Percentiles rank a stretch among this genome's conserved stretches.
Conservation (phyloP, 2,329 filamentous ascomycete genomes). For the Neonectria magnoliae region DNA sequence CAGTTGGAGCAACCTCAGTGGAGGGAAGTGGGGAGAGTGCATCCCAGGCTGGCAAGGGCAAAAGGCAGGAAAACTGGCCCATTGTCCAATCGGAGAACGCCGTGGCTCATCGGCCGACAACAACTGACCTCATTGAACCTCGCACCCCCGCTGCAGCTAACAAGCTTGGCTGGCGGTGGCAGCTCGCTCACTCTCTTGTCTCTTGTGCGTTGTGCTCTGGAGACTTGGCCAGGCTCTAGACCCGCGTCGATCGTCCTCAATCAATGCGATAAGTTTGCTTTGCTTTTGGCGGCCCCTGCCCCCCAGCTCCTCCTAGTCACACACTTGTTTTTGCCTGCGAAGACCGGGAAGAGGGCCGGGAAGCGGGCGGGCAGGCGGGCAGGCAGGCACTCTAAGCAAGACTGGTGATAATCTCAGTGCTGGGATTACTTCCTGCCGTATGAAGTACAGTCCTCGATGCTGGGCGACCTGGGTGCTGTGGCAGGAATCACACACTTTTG, state of each 20-base stretch:
- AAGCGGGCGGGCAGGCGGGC: not conserved
- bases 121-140: slow-evolving; percentile 36
- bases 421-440: slow-evolving; percentile 4
- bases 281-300: slow-evolving; percentile 4
- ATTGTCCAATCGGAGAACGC: slow-evolving; percentile 34
- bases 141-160: slow-evolving; percentile 8
- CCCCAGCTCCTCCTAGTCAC: slow-evolving; percentile 8
- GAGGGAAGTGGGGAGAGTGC: slow-evolving; percentile 9
- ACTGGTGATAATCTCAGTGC: slow-evolving; percentile 1
- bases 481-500: slow-evolving; percentile 4
- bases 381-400: not conserved
- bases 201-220: not conserved
- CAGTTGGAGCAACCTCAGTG: not conserved
- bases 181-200: not conserved
- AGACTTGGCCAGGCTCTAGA: not conserved
- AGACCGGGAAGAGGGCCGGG: not conserved
- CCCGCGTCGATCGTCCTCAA: not conserved
- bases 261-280: not conserved
- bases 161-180: not conserved
- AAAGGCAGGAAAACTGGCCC: slow-evolving; percentile 26
- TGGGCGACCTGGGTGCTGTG: slow-evolving; percentile 10
- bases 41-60: not conserved
- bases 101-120: slow-evolving; percentile 31
- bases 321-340: slow-evolving; percentile 15
- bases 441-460: not conserved